These are phyloP conservation scores for Colletotrichum lupini DNA, from an alignment of 2,329 filamentous ascomycete species.

Conservation along the genomic window DNA sequence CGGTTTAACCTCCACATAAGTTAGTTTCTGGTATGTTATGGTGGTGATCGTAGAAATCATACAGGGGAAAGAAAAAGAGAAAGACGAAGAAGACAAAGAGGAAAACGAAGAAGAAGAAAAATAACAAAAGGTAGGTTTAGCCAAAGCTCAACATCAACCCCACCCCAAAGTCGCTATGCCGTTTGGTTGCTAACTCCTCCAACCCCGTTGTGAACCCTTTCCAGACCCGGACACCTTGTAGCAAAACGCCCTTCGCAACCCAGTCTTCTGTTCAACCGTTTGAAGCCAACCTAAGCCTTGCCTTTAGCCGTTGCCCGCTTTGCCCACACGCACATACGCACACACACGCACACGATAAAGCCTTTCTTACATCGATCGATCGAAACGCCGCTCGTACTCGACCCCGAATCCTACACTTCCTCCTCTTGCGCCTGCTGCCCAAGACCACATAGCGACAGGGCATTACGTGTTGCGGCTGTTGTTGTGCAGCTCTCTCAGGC, in stretches of 20 bases:
- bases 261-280: not conserved
- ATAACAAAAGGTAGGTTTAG: conserved; percentile 32
- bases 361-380: conserved; percentile 12
- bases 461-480: conserved; percentile 38
- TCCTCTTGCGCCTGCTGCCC: not conserved
- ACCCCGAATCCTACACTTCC: conserved; percentile 17
- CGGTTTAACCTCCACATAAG: not conserved
- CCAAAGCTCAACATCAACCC: conserved; percentile 30
- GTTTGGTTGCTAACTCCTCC: conserved; percentile 36
- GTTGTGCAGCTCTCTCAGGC: conserved; percentile 59
- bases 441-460: not conserved
- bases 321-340: not conserved
- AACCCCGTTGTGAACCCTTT: conserved; percentile 19
- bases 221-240: conserved; percentile 30
- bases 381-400: conserved; percentile 11
- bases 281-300: conserved; percentile 14
- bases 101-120: not conserved
- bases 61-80: conserved; percentile 10
- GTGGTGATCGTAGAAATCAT: conserved; percentile 27
- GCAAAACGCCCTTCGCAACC: conserved; percentile 29
- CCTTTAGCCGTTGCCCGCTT: conserved; percentile 7
- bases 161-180: conserved; percentile 30
- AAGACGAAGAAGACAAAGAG: conserved; percentile 13
- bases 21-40: conserved; percentile 4
- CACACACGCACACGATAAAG: not conserved